These are phyloP conservation scores for Penicillium silybi DNA, from an alignment of 495 filamentous ascomycete genomes.

Conservation along the genomic window DNA sequence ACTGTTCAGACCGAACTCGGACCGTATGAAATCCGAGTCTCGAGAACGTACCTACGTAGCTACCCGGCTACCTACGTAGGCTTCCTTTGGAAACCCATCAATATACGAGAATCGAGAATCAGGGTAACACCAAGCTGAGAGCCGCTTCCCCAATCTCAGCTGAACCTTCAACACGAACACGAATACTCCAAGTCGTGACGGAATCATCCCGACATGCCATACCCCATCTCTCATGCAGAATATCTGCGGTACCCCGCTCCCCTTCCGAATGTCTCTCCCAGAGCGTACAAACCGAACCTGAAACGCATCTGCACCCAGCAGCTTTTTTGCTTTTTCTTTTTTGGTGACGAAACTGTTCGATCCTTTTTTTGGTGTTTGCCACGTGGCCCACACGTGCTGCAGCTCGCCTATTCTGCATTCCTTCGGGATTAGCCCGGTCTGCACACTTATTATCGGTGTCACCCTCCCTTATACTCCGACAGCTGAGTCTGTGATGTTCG, in stretches of 20 bases:
- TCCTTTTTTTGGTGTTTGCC: constrained; percentile 4
- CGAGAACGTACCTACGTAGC: not conserved
- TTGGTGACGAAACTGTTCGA: not conserved
- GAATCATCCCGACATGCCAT: not conserved
- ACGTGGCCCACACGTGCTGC: constrained; percentile 28
- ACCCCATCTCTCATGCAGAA: constrained; percentile 8
- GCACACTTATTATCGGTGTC: not conserved
- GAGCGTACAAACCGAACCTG: not conserved
- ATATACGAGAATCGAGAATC: not conserved
- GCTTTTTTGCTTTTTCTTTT: not conserved
- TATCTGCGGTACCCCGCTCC: constrained; percentile 5
- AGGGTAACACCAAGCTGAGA: not conserved
- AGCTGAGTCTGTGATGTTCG: not conserved
- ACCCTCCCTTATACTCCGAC: constrained; percentile 15
- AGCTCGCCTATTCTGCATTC: constrained; percentile 25
- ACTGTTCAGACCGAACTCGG: not conserved
- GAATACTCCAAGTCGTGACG: not conserved
- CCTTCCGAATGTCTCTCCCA: not conserved
- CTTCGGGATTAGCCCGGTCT: constrained; percentile 9
- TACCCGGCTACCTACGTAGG: too few species aligned
- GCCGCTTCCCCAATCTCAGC: not conserved
- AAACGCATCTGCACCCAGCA: not conserved
- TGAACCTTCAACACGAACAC: not conserved
- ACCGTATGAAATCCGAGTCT: not conserved
- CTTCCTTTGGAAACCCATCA: not conserved